Evolutionary conservation across 2,329 filamentous ascomycete species (phyloP), one percentile per base, ranked within the genome.

Genomic region (Aspergillus glaucus): DNA sequence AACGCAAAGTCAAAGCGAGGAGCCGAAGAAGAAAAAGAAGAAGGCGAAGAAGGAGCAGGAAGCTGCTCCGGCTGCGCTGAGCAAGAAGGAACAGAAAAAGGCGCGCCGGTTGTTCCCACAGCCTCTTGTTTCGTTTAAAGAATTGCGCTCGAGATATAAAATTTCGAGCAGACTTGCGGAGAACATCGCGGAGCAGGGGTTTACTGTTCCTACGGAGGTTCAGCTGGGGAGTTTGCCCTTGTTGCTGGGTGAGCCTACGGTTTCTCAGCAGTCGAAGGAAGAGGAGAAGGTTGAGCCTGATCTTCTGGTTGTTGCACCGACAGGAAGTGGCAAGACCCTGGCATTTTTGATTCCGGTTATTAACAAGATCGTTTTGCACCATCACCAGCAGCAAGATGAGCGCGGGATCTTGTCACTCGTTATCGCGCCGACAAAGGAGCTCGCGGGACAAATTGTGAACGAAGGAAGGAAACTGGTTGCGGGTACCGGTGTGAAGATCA

Each of bases 251-350:
- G 48, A 79, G 43, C 51, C 49, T 7, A 50, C 79, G 0, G 68
- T 82, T 26, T 51, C 62, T n/a, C 61, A 65, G 40, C 58, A 66
- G 17, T 62, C 63, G 10, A 65, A 64, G 17, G 24, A 50, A 32
- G 52, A 52, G 3, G 68, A 58, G 2, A 53, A 49, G 48, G 49
- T 58, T 19, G 72, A 75, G 10, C 74, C 92, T 4, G 85, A 98
- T 72, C 81, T 98, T 36, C 70, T 98, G 54, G 88, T 88, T 0
- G 84, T 97, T 40, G 93, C 93, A 3, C 93, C 93, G 1, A 98
- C 93, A 0, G 93, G 93, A 21, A 97, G 92, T 66, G 93, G 93
- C 41, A 98, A 98, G 75, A 98, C 93, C 0, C 75, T 98, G 54
- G 89, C 90, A 15, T 98, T 96, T 62, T 70, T 97, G 60, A 87